These are phyloP conservation scores for Exophiala oligosperma DNA, from an alignment of 2,329 filamentous ascomycete genomes.

Conservation along the genomic window DNA sequence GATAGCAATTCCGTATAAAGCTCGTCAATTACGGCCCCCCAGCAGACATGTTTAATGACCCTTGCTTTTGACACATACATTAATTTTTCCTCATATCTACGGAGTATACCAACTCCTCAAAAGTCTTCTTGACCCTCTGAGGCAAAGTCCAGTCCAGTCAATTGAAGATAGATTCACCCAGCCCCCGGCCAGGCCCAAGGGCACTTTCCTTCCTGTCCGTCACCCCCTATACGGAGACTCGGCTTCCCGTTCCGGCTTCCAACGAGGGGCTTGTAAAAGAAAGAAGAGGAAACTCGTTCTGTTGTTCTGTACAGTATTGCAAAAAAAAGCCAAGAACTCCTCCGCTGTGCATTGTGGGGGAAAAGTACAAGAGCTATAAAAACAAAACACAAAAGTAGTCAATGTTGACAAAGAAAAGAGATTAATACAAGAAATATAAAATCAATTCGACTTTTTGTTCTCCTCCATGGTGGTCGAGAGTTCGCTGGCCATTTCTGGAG, in stretches of 20 bases:
- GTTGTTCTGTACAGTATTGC: not conserved
- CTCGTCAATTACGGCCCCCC: too few relatives aligned
- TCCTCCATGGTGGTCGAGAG: constrained; percentile 26
- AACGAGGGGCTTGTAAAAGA: too few relatives aligned
- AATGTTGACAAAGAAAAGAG: not conserved
- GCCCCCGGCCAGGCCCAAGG: too few relatives aligned
- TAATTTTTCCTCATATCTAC: too few relatives aligned
- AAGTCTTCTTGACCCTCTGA: not conserved
- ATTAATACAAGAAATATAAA: constrained; percentile 1
- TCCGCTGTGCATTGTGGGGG: constrained; percentile 15
- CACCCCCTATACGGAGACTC: too few relatives aligned
- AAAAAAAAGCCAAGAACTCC: constrained; percentile 8
- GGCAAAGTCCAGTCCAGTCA: not conserved
- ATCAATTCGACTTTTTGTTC: constrained; percentile 21
- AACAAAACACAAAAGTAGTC: not conserved
- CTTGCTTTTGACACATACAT: too few relatives aligned
- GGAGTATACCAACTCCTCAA: too few relatives aligned
- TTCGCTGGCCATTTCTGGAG: constrained; percentile 21
- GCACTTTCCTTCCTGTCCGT: too few relatives aligned
- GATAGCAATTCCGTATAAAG: too few relatives aligned
- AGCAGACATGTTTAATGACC: too few relatives aligned
- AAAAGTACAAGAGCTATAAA: not conserved
- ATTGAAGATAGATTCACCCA: too few relatives aligned
- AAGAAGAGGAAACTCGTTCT: not conserved
- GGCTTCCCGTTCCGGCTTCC: too few relatives aligned